A percentile compares a stretch with the other conserved stretches of the same genome.
These are phyloP conservation scores for Panicum virgatum DNA, from an alignment of 202 grass and related monocot species.

Conservation along the genomic window DNA sequence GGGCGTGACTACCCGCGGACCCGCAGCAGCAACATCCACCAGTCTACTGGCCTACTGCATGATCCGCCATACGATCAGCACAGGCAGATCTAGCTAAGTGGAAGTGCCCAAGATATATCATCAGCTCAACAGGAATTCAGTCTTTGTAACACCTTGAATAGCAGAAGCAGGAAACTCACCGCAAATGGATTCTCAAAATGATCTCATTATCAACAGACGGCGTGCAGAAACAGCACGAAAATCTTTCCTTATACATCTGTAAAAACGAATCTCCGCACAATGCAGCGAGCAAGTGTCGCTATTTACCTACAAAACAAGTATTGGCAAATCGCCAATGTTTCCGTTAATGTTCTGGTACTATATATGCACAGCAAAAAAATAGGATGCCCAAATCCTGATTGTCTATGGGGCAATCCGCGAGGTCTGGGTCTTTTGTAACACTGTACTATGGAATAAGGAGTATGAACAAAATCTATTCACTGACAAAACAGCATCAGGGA, in stretches of 20 bases:
- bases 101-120: background rate
- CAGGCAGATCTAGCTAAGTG: background rate
- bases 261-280: constrained; percentile 4
- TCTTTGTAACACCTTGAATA: background rate
- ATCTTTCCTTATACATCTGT: background rate
- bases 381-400: background rate
- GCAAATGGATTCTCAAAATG: background rate
- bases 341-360: constrained; percentile 1
- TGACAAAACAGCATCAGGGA: constrained; percentile 26
- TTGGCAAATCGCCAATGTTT: constrained; percentile 6
- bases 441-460: constrained; percentile 27
- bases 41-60: background rate
- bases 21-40: background rate
- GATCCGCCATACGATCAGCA: background rate
- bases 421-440: background rate
- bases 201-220: background rate
- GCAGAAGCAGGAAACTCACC: background rate
- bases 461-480: constrained; percentile 43
- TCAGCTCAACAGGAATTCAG: background rate
- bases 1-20: background rate
- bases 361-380: constrained; percentile 36
- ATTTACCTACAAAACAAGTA: background rate
- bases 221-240: background rate
- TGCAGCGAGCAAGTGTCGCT: background rate
- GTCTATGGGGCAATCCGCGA: background rate